phyloP scores from a whole-genome alignment of 768 basidiomycete species.

The Xerocomus spinulosus region DNA sequence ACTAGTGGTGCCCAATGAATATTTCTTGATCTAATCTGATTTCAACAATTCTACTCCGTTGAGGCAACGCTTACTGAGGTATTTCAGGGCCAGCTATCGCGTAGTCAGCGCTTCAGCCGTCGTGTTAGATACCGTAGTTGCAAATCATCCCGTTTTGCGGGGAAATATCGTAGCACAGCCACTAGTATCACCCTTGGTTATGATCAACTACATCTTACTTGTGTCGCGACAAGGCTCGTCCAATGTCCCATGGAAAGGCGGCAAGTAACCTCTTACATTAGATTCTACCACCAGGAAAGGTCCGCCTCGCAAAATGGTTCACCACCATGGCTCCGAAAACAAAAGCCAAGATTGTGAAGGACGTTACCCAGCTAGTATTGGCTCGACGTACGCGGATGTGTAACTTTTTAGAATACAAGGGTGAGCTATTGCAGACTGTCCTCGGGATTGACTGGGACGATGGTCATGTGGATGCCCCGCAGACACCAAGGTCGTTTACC shows the following conservation, averaged over 20 bases:
- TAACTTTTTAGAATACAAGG: constrained; percentile 96
- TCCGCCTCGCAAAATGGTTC: constrained; percentile 96
- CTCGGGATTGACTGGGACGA: constrained; percentile 8
- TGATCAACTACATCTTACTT: constrained; percentile 93
- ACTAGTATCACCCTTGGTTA: constrained; percentile 27
- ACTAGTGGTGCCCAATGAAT: constrained; percentile 50
- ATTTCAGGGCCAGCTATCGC: not conserved
- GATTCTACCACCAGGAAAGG: constrained; percentile 58
- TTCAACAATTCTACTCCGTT: not conserved
- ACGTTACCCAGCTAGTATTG: constrained; percentile 89
- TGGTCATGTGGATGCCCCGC: constrained; percentile 1
- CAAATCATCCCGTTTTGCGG: not conserved
- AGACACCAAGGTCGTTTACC: constrained; percentile 88
- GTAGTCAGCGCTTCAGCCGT: too few relatives aligned
- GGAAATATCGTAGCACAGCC: constrained; percentile 20
- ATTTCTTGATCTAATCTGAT: constrained; percentile 95
- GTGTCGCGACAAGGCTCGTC: constrained; percentile 84
- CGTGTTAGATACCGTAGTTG: not conserved
- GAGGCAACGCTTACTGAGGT: constrained; percentile 11
- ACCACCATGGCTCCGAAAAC: constrained; percentile 73
- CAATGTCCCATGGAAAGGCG: constrained; percentile 3
- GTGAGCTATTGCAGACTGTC: constrained; percentile 36
- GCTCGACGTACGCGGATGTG: constrained; percentile 88
- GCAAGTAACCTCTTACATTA: constrained; percentile 9
- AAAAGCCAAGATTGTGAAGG: constrained; percentile 91